phyloP scores from a whole-genome alignment of 495 filamentous ascomycete genomes.

The Entonaema liquescens region DNA sequence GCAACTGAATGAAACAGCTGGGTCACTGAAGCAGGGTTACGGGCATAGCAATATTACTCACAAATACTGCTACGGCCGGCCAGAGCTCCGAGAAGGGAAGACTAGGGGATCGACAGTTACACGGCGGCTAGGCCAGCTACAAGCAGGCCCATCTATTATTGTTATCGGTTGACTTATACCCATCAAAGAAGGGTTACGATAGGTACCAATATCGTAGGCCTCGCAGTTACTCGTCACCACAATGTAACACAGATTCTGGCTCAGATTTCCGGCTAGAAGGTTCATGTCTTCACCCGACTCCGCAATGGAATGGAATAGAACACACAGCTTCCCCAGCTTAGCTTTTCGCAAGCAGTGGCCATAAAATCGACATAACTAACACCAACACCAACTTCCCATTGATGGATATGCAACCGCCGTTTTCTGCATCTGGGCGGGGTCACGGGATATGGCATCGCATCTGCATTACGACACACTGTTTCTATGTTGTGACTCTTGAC shows the following conservation, averaged over 20 bases:
- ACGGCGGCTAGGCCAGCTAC: slow-evolving; percentile 24
- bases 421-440: slow-evolving; percentile 30
- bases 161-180: slow-evolving; percentile 10
- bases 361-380: slow-evolving; percentile 1
- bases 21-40: slow-evolving; percentile 22
- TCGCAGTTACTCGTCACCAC: slow-evolving; percentile 11
- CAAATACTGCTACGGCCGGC: slow-evolving; percentile 23
- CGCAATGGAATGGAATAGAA: slow-evolving; percentile 2
- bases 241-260: slow-evolving; percentile 13
- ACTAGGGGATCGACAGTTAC: slow-evolving; percentile 31
- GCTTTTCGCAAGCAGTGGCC: slow-evolving; percentile 2
- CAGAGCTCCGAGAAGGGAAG: slow-evolving; percentile 29
- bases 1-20: slow-evolving; percentile 23
- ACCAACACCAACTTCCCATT: background rate
- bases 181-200: background rate
- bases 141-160: slow-evolving; percentile 15
- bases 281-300: slow-evolving; percentile 31
- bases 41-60: slow-evolving; percentile 20
- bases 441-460: slow-evolving; percentile 35
- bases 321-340: slow-evolving; percentile 11
- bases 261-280: slow-evolving; percentile 25
- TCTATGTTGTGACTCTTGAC: slow-evolving; percentile 31
- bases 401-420: slow-evolving; percentile 1
- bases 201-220: slow-evolving; percentile 16
- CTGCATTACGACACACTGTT: slow-evolving; percentile 35